phyloP scores from a whole-genome alignment of 345 rosid genomes.

The Aquilaria malaccensis region DNA sequence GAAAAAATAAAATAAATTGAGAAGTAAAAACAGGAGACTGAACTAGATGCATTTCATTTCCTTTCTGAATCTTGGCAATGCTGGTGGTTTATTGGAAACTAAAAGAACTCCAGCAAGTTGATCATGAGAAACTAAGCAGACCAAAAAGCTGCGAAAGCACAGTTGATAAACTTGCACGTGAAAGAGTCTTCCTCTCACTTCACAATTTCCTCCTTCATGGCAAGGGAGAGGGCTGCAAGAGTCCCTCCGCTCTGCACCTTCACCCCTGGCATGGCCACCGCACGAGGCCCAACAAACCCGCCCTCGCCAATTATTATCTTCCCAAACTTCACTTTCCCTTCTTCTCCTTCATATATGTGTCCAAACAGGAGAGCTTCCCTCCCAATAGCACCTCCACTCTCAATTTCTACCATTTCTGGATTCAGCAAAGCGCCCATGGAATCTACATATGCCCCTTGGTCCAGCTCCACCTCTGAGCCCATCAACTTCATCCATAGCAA shows the following conservation, averaged over 20 bases:
- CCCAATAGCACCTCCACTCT: slow-evolving; percentile 43
- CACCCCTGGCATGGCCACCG: slow-evolving; percentile 56
- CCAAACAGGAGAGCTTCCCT: slow-evolving; percentile 53
- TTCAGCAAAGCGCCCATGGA: slow-evolving; percentile 52
- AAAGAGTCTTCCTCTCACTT: slow-evolving; percentile 9
- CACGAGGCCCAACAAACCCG: slow-evolving; percentile 49
- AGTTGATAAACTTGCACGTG: too few species aligned
- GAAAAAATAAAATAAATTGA: not conserved
- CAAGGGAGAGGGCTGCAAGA: slow-evolving; percentile 38
- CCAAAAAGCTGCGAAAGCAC: too few species aligned
- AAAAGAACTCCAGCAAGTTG: not conserved
- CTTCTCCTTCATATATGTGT: slow-evolving; percentile 59
- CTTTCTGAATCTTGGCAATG: not conserved
- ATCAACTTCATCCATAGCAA: slow-evolving; percentile 48
- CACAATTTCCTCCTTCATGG: slow-evolving; percentile 53
- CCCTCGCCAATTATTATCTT: slow-evolving; percentile 41
- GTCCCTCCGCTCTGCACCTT: slow-evolving; percentile 42
- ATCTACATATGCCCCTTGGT: slow-evolving; percentile 39
- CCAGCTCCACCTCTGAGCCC: slow-evolving; percentile 44
- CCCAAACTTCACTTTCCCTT: slow-evolving; percentile 50
- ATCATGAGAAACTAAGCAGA: too few species aligned
- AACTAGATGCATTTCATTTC: not conserved
- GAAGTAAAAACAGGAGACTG: not conserved
- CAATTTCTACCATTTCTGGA: slow-evolving; percentile 65
- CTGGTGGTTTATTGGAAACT: slow-evolving; percentile 1